Evolutionary conservation across 139 green algal genomes (phyloP).

Genomic region (Volvox africanus): DNA sequence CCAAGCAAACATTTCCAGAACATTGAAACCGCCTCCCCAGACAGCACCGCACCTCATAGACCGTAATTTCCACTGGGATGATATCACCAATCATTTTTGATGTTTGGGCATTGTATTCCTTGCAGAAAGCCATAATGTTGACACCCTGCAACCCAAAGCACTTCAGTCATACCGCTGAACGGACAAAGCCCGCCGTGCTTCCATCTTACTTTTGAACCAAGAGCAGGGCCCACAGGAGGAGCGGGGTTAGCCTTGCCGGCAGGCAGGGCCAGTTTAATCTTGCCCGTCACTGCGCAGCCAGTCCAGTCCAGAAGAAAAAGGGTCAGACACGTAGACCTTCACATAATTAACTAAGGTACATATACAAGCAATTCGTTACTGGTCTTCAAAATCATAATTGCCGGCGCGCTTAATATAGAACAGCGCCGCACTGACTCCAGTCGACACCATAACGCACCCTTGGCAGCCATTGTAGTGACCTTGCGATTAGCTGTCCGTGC

Average conservation of each 20-base stretch:
- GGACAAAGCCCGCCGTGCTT: background rate
- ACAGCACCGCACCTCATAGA: constrained; percentile 89
- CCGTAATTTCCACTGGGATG: constrained; percentile 99
- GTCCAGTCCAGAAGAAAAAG: background rate
- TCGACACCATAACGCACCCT: constrained; percentile 60
- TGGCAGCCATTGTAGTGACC: constrained; percentile 73
- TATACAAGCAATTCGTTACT: no score
- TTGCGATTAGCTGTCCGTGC: constrained; percentile 19
- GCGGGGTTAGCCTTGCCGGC: constrained; percentile 99
- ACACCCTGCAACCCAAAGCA: constrained; percentile 85
- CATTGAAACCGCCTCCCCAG: background rate
- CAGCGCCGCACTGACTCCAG: background rate
- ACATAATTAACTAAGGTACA: no score
- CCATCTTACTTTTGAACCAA: constrained; percentile 91
- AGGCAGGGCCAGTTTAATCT: constrained; percentile 97
- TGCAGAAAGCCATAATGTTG: constrained; percentile 99
- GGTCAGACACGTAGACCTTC: background rate
- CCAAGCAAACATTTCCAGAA: background rate
- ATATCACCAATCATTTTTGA: constrained; percentile 95
- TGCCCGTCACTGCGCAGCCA: constrained; percentile 81
- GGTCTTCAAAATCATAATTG: no score
- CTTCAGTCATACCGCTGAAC: background rate
- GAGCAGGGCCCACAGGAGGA: constrained; percentile 95
- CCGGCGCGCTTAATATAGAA: background rate
- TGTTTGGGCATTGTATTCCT: constrained; percentile 99